Conservation (phyloP, 805 yeast species). For the Cyberlindnera nakhonratchasimensis region DNA sequence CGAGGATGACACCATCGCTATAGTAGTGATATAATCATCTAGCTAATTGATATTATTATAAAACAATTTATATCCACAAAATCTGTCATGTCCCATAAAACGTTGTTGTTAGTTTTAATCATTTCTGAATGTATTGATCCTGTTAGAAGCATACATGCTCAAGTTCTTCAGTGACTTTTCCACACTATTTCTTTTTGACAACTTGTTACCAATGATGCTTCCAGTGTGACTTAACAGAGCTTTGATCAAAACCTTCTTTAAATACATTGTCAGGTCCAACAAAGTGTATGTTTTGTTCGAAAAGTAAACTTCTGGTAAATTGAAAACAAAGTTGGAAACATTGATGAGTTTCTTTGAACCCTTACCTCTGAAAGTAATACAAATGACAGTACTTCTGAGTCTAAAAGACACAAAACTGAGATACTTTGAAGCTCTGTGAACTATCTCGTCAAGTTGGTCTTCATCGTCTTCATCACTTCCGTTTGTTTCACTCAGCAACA, state of each 20-base stretch:
- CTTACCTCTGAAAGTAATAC: conserved; percentile 74
- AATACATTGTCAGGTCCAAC: conserved; percentile 57
- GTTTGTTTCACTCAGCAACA: not conserved
- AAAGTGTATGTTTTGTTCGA: conserved; percentile 67
- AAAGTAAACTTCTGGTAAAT: conserved; percentile 59
- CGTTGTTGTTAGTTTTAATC: conserved; percentile 1
- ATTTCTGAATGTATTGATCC: conserved; percentile 24
- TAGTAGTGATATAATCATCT: too few relatives aligned
- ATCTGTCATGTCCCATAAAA: too few relatives aligned
- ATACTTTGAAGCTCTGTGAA: conserved; percentile 68
- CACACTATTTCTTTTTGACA: conserved; percentile 38
- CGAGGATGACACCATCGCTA: too few relatives aligned
- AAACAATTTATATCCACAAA: too few relatives aligned
- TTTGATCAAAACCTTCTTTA: conserved; percentile 62
- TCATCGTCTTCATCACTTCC: conserved; percentile 11
- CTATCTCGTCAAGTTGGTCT: conserved; percentile 57
- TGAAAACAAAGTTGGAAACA: conserved; percentile 67
- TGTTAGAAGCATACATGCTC: conserved; percentile 24
- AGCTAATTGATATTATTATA: too few relatives aligned
- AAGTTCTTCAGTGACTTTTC: conserved; percentile 18
- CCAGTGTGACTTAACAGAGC: conserved; percentile 67
- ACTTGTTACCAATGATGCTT: conserved; percentile 71
- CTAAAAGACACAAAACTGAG: conserved; percentile 61
- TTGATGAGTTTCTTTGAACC: conserved; percentile 68
- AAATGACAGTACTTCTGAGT: conserved; percentile 48